Base-by-base conservation (phyloP, 371 early-diverging fungal genomes). In the Apophysomyces sp. region DNA sequence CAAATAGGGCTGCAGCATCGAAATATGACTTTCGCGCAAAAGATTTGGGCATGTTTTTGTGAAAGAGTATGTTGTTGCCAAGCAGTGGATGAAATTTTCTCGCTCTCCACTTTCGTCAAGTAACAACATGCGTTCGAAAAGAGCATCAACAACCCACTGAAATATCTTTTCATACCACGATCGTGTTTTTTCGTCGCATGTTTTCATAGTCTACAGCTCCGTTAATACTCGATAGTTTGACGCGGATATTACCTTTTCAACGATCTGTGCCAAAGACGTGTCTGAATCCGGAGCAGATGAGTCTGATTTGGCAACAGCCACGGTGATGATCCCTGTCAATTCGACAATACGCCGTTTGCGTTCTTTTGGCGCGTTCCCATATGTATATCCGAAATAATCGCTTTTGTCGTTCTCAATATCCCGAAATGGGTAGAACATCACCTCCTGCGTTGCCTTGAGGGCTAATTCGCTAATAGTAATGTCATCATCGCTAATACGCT, bases 401-500 rank as follows among this genome's bases (percentile, higher is more conserved):
- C 70, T 65, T n/a, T 72, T 71, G 36, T 71, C 69, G 3, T 68
- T 73, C 28, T 74, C 79, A 30, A 73, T 58, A 7, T 69, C 57
- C 24, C 66, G 57, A 49, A 89, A 84, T 5, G 85, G 86, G 0
- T 71, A 58, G 56, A 96, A 90, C 81, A 91, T 82, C 7, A 93
- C 79, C 34, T 94, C 92, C 55, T 85, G 83, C 4, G 94, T 74
- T 1, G 77, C 74, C 57, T 88, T 92, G 30, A 86, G 61, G 0
- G 95, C 89, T 5, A 93, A 73, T 41, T 92, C 89, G 29, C 88
- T 82, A 7, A 95, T 87, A 18, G 83, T 71, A 4, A 79, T 72
- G 71, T 96, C 97, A 40, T 91, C 92, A 67, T 97, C 97, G 21
- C 74, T 71, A 15, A 91, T 82, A 0, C 96, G 77, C 30, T 83